Base-by-base conservation (phyloP, 805 yeast genomes). In the Ogataea philodendri region DNA sequence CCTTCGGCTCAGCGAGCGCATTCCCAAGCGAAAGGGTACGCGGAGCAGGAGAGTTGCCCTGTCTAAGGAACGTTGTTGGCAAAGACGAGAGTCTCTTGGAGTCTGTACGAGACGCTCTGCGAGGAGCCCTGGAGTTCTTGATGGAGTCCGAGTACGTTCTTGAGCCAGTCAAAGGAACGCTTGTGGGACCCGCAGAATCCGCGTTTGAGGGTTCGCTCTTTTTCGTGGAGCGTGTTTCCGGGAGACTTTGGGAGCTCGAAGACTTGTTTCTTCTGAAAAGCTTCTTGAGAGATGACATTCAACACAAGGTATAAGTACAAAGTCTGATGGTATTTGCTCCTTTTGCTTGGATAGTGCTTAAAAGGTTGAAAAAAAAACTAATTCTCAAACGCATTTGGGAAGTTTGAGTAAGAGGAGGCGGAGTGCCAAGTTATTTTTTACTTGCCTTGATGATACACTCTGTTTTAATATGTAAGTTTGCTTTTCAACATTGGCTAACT, bases 31-130 rank as follows among this genome's bases (percentile, higher is more conserved):
- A 46, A 13, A 44, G 39, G 13, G 50, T 33, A 19, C 43, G 38
- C n/a, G 54, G 39, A 13, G 33, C 31, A 2, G 52, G 38, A 10
- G 35, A 26, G 22, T 29, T 23, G 11, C 57, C 45, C 35, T 55
- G 59, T 28, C 59, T 46, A 17, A 57, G 32, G 28, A 55, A 57
- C 4, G 60, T 45, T 3, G 62, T 57, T 41, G 62, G 62, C 5
- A 57, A 35, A 11, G 59, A 54, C 4, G 60, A 54, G 3, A 57
- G 38, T 26, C 60, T 29, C 25, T 46, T 52, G 6, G 53, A 27
- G 18, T 49, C 51, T 18, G 30, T 16, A 9, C 31, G 28, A 9
- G 42, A 25, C 16, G 35, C 26, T 22, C 38, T 27, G 17, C 30
- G 26, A n/a, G 30, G 28, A 22, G 20, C 17, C 34, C 32, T 30